phyloP scores from a whole-genome alignment of 495 filamentous ascomycete genomes.

The Aspergillus homomorphus region DNA sequence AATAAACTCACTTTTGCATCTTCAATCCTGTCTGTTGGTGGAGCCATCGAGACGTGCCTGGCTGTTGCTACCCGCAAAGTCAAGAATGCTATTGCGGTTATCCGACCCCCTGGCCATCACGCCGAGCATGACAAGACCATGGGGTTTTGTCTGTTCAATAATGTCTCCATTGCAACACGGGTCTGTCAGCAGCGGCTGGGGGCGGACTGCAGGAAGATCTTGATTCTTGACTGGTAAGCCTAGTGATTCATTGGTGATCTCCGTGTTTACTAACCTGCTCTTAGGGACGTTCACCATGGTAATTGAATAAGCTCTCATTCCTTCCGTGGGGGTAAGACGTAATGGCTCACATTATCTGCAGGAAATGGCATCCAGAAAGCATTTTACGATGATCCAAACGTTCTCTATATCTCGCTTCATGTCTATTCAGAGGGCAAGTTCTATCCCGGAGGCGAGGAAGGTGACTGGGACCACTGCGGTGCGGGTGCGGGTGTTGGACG shows the following conservation, averaged over 20 bases:
- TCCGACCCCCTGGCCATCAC: slow-evolving; percentile 93
- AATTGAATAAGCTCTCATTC: slow-evolving; percentile 10
- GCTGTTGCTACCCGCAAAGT: slow-evolving; percentile 74
- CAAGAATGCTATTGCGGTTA: slow-evolving; percentile 92
- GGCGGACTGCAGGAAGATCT: slow-evolving; percentile 74
- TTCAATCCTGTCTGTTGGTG: slow-evolving; percentile 81
- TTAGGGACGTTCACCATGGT: slow-evolving; percentile 66
- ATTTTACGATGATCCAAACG: slow-evolving; percentile 90
- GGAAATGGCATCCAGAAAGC: slow-evolving; percentile 97
- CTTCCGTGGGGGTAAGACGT: not conserved
- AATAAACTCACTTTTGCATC: slow-evolving; percentile 77
- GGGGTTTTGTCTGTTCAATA: slow-evolving; percentile 97
- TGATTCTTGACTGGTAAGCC: slow-evolving; percentile 94
- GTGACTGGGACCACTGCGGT: slow-evolving; percentile 74
- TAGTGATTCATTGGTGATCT: not conserved
- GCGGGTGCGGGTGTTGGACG: slow-evolving; percentile 67
- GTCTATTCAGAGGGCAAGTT: slow-evolving; percentile 78
- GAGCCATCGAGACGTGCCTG: slow-evolving; percentile 90
- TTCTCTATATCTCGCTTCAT: slow-evolving; percentile 96
- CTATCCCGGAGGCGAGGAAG: slow-evolving; percentile 77
- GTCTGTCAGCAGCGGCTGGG: slow-evolving; percentile 76
- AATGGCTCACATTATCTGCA: slow-evolving; percentile 9
- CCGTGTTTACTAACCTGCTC: slow-evolving; percentile 25
- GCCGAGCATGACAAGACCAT: slow-evolving; percentile 79
- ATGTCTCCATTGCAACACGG: slow-evolving; percentile 84